phyloP scores from a whole-genome alignment of 225 moss, liverwort and hornwort genomes.

The Antitrichia curtipendula region DNA sequence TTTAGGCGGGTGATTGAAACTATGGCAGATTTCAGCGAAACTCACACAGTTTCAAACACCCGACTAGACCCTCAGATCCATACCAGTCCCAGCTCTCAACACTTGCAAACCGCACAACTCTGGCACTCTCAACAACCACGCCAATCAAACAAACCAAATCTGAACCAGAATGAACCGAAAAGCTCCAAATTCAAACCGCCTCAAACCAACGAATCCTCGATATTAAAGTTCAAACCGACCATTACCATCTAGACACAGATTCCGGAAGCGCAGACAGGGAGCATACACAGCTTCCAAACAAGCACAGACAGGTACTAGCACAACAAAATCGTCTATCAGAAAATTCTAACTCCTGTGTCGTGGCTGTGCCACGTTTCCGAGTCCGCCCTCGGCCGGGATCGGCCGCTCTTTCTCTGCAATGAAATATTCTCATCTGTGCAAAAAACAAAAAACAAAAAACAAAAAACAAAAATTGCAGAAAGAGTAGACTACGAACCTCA shows the following conservation, averaged over 20 bases:
- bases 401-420: neutral
- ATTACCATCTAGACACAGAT: neutral
- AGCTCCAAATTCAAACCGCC: neutral
- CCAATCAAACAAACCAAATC: neutral
- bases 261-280: too few relatives aligned
- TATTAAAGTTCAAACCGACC: neutral
- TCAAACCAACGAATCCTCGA: too few relatives aligned
- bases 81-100: neutral
- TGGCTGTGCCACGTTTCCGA: neutral
- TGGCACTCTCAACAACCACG: neutral
- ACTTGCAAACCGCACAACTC: neutral
- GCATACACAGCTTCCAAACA: neutral
- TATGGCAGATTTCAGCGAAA: neutral
- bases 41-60: neutral
- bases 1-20: neutral
- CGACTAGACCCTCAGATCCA: too few relatives aligned
- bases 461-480: neutral
- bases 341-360: neutral
- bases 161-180: neutral
- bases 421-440: neutral
- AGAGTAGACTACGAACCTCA: conserved; percentile 22
- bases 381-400: neutral
- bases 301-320: neutral
- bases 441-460: too few relatives aligned
- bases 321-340: neutral